Evolutionary conservation across 2,329 filamentous ascomycete species (phyloP).

Genomic region (Clarireedia paspali): DNA sequence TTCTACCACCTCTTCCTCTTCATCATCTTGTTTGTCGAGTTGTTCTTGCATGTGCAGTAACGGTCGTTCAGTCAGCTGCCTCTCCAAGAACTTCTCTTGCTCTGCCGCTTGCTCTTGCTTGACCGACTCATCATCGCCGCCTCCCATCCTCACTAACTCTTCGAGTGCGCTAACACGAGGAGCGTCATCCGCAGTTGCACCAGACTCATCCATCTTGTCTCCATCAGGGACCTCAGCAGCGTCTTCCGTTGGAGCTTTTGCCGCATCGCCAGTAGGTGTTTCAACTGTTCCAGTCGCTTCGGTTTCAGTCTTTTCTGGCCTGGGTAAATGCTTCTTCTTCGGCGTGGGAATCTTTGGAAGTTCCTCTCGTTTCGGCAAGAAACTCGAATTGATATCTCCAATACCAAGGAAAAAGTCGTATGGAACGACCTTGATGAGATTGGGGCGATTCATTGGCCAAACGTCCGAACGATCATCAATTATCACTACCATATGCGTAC

Average conservation of each 20-base stretch:
- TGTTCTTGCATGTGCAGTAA: constrained; percentile 87
- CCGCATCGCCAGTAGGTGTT: neutral
- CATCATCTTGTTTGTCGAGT: constrained; percentile 76
- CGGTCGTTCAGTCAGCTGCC: constrained; percentile 82
- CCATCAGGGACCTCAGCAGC: neutral
- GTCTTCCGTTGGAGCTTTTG: constrained; percentile 1
- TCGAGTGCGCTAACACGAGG: constrained; percentile 46
- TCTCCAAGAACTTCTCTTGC: constrained; percentile 80
- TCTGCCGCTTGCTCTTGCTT: constrained; percentile 72
- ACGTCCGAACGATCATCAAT: constrained; percentile 97
- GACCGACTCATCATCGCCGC: constrained; percentile 57
- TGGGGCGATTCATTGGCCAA: constrained; percentile 83
- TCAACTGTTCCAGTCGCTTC: constrained; percentile 9
- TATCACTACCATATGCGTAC: constrained; percentile 98
- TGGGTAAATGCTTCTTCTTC: constrained; percentile 18
- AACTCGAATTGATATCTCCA: constrained; percentile 97
- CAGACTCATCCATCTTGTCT: constrained; percentile 5
- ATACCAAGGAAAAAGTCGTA: constrained; percentile 99
- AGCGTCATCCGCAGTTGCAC: constrained; percentile 7
- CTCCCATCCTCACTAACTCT: constrained; percentile 69
- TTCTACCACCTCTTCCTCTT: constrained; percentile 33
- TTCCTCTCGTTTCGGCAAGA: constrained; percentile 71
- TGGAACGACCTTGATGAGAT: constrained; percentile 88
- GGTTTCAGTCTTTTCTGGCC: constrained; percentile 5
- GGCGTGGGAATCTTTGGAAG: constrained; percentile 28